Evolutionary conservation across 2,329 filamentous ascomycete species (phyloP).

Genomic region (Leptographium procerum): DNA sequence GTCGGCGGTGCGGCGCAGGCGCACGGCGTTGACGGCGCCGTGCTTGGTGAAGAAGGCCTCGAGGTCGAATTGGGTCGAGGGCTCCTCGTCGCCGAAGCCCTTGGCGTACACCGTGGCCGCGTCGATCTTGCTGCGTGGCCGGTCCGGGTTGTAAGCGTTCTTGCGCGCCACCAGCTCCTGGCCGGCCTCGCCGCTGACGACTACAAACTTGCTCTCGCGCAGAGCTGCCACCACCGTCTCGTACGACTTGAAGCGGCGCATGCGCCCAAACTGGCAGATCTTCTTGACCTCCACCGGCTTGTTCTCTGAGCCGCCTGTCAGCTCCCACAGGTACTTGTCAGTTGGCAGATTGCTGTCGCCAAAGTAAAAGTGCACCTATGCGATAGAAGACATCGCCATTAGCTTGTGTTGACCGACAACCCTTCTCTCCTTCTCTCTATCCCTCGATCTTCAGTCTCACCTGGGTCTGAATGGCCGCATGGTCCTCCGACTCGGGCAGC

Average conservation of each 20-base stretch:
- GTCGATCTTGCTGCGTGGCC: slow-evolving; percentile 53
- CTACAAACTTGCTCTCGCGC: slow-evolving; percentile 61
- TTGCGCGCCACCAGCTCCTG: slow-evolving; percentile 68
- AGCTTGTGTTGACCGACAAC: too few relatives aligned
- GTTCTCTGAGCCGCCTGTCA: slow-evolving; percentile 69
- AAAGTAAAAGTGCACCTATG: slow-evolving; percentile 84
- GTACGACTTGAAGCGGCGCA: slow-evolving; percentile 88
- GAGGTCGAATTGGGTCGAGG: slow-evolving; percentile 81
- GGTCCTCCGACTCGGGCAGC: slow-evolving; percentile 63
- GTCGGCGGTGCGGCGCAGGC: slow-evolving; percentile 65
- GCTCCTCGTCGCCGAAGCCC: slow-evolving; percentile 79
- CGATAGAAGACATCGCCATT: too few relatives aligned
- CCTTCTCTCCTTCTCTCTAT: too few relatives aligned
- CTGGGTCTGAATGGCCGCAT: slow-evolving; percentile 71
- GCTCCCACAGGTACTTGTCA: slow-evolving; percentile 77
- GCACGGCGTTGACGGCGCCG: slow-evolving; percentile 65
- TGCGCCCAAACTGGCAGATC: slow-evolving; percentile 84
- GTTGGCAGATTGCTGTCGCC: slow-evolving; percentile 79
- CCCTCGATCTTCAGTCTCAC: slow-evolving; percentile 31
- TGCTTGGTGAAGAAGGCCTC: slow-evolving; percentile 82
- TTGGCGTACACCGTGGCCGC: slow-evolving; percentile 79
- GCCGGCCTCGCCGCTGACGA: slow-evolving; percentile 62
- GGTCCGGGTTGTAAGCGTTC: slow-evolving; percentile 50
- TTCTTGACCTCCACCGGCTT: slow-evolving; percentile 67
- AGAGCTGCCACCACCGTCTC: slow-evolving; percentile 73